Percentiles rank a stretch among this genome's conserved stretches.
Conservation (phyloP, 2,329 filamentous ascomycete species). For the Neofusicoccum kwambonambiense region DNA sequence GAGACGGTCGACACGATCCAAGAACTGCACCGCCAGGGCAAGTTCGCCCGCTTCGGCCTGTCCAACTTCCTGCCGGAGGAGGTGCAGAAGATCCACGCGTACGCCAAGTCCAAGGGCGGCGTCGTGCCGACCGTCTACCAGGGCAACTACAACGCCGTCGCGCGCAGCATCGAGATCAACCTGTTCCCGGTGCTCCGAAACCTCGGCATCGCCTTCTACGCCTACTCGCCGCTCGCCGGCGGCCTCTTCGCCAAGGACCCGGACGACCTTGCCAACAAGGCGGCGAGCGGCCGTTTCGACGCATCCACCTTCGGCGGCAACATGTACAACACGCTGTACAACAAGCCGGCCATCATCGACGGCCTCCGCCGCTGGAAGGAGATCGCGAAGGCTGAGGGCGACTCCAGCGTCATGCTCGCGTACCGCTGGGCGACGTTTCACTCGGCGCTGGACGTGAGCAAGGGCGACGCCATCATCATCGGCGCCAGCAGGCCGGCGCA, state of each 20-base stretch:
- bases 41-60: slow-evolving; percentile 46
- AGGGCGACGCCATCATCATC: slow-evolving; percentile 59
- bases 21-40: slow-evolving; percentile 45
- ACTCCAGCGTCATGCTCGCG: slow-evolving; percentile 41
- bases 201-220: slow-evolving; percentile 46
- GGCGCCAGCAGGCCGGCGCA: slow-evolving; percentile 58
- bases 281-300: slow-evolving; percentile 39
- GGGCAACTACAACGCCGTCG: slow-evolving; percentile 47
- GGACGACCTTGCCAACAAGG: slow-evolving; percentile 35
- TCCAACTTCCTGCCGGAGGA: slow-evolving; percentile 50
- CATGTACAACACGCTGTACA: slow-evolving; percentile 40
- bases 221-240: slow-evolving; percentile 35
- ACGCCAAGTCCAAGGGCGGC: slow-evolving; percentile 44
- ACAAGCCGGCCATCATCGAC: slow-evolving; percentile 43
- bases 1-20: slow-evolving; percentile 49
- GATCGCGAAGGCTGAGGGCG: slow-evolving; percentile 37
- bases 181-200: slow-evolving; percentile 45
- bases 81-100: slow-evolving; percentile 48
- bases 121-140: slow-evolving; percentile 48
- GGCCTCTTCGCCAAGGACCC: slow-evolving; percentile 42
- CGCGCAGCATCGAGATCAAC: slow-evolving; percentile 42
- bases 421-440: slow-evolving; percentile 50
- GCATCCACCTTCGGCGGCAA: slow-evolving; percentile 40
- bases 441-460: slow-evolving; percentile 51
- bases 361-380: slow-evolving; percentile 42